Evolutionary conservation across 2,329 filamentous ascomycete genomes (phyloP).

Genomic region (Tolypocladium ophioglossoides): DNA sequence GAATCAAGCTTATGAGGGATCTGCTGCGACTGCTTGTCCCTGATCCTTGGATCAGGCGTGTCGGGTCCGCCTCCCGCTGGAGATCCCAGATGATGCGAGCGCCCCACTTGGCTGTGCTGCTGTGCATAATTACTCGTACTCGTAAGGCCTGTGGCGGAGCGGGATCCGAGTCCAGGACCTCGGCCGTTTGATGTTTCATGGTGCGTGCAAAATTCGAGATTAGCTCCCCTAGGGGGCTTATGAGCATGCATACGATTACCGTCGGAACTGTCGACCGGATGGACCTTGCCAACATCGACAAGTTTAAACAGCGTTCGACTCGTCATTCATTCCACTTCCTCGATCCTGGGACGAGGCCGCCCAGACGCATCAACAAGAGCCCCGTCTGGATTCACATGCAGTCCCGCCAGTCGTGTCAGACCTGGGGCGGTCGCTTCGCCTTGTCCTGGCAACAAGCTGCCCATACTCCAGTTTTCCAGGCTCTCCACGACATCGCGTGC

Average conservation of each 20-base stretch:
- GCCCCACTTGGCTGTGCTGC: not conserved
- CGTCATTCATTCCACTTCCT: slow-evolving; percentile 46
- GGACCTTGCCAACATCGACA: not conserved
- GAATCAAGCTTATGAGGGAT: not conserved
- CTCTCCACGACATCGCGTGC: slow-evolving; percentile 57
- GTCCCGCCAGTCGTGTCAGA: slow-evolving; percentile 24
- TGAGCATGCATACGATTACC: no score
- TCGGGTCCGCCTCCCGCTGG: not conserved
- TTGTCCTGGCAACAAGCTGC: slow-evolving; percentile 31
- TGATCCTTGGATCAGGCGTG: not conserved
- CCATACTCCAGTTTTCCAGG: slow-evolving; percentile 50
- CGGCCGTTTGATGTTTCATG: slow-evolving; percentile 1
- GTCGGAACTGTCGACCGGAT: not conserved
- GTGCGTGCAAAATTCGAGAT: not conserved
- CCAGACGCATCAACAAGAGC: slow-evolving; percentile 13
- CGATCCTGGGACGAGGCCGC: slow-evolving; percentile 34
- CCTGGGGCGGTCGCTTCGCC: slow-evolving; percentile 11
- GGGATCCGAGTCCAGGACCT: not conserved
- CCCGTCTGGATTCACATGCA: slow-evolving; percentile 23
- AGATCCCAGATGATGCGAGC: not conserved
- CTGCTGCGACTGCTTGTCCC: not conserved
- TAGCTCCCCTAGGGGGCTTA: not conserved
- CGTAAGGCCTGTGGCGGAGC: not conserved
- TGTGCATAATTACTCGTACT: not conserved
- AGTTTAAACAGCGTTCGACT: not conserved